Percentiles rank a stretch among this genome's conserved stretches.
phyloP scores from a whole-genome alignment of 2,329 filamentous ascomycete genomes.

The Apiospora marii region DNA sequence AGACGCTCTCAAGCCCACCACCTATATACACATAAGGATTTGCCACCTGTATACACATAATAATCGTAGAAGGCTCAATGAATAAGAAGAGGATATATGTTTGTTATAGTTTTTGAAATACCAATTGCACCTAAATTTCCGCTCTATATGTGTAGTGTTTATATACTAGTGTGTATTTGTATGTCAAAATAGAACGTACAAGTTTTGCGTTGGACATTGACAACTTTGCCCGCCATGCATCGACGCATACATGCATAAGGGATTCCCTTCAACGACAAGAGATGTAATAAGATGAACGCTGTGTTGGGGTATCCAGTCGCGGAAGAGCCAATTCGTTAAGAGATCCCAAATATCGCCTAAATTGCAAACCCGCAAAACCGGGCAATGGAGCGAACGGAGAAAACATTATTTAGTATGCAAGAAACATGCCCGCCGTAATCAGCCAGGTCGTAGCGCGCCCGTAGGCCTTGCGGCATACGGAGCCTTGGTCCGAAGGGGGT shows the following conservation, averaged over 20 bases:
- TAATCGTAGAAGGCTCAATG: no score
- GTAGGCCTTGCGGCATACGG: background rate
- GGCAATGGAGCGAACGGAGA: constrained; percentile 10
- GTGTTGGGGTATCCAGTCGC: constrained; percentile 22
- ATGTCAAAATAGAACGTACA: constrained; percentile 5
- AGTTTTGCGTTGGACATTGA: constrained; percentile 12
- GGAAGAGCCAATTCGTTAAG: constrained; percentile 20
- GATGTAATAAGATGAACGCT: constrained; percentile 19
- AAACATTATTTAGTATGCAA: constrained; percentile 21
- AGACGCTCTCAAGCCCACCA: background rate
- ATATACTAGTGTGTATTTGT: constrained; percentile 4
- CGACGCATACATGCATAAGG: background rate
- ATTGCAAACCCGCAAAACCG: constrained; percentile 18
- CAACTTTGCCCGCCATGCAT: constrained; percentile 17
- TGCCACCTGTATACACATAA: background rate
- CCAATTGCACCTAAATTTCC: constrained; percentile 18
- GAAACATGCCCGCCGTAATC: background rate
- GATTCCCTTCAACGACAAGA: constrained; percentile 16
- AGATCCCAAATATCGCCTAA: constrained; percentile 22
- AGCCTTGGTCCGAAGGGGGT: background rate
- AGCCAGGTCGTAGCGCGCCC: background rate
- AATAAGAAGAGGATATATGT: background rate
- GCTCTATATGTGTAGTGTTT: constrained; percentile 20
- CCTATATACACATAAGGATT: background rate
- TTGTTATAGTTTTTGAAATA: constrained; percentile 11